Evolutionary conservation across 2,329 filamentous ascomycete species (phyloP).

Genomic region (Raffaelea ambrosiae): DNA sequence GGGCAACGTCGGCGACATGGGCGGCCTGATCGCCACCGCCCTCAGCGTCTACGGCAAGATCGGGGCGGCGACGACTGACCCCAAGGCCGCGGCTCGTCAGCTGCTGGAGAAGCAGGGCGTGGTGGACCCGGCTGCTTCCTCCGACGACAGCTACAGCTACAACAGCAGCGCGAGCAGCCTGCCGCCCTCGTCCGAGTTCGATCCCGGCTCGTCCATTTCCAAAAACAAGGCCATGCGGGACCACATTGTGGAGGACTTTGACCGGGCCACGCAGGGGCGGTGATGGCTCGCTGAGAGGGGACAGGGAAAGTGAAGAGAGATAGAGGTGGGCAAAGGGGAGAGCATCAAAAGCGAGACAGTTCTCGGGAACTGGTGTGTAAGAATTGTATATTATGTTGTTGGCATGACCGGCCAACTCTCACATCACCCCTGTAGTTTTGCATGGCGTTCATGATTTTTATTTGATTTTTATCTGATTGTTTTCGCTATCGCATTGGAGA

Average conservation of each 20-base stretch:
- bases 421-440: too few relatives aligned
- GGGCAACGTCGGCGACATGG: constrained; percentile 93
- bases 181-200: neutral
- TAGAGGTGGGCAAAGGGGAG: too few relatives aligned
- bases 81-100: constrained; percentile 53
- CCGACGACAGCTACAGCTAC: constrained; percentile 1
- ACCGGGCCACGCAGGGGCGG: constrained; percentile 14
- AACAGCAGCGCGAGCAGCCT: constrained; percentile 10
- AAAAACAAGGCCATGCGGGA: constrained; percentile 14
- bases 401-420: too few relatives aligned
- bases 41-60: constrained; percentile 95
- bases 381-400: too few relatives aligned
- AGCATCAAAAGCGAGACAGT: too few relatives aligned
- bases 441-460: too few relatives aligned
- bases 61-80: constrained; percentile 57
- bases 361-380: too few relatives aligned
- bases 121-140: constrained; percentile 9
- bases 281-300: constrained; percentile 3
- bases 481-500: too few relatives aligned
- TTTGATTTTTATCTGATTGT: too few relatives aligned
- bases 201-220: too few relatives aligned
- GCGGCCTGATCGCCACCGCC: constrained; percentile 92
- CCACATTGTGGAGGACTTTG: constrained; percentile 20
- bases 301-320: too few relatives aligned
- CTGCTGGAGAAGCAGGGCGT: constrained; percentile 26